phyloP scores from a whole-genome alignment of 352 stramenopile species.

The Phytophthora pini region DNA sequence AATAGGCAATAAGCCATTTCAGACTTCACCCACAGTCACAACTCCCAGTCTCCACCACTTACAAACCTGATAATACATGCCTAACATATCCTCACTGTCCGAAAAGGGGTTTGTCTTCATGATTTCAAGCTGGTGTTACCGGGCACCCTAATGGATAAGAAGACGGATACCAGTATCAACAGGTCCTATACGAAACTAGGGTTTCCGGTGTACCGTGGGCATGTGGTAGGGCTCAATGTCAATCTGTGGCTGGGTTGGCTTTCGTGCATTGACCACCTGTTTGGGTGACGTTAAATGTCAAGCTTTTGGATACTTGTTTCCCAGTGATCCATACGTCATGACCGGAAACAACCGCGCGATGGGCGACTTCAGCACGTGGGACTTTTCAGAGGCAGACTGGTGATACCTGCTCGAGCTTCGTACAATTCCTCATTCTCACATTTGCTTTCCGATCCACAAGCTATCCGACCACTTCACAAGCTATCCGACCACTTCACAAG shows the following conservation, averaged over 20 bases:
- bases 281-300: constrained; percentile 1
- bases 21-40: too few relatives aligned
- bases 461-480: background rate
- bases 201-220: background rate
- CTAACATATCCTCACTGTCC: background rate
- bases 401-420: background rate
- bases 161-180: background rate
- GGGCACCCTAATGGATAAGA: background rate
- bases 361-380: background rate
- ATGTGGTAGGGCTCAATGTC: background rate
- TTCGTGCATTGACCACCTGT: background rate
- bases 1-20: too few relatives aligned
- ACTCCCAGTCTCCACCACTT: too few relatives aligned
- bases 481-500: background rate
- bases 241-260: background rate
- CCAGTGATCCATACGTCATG: constrained; percentile 1
- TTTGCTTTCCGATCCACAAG: constrained; percentile 5
- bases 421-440: constrained; percentile 8
- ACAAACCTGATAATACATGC: background rate
- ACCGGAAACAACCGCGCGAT: constrained; percentile 2
- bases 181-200: background rate
- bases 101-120: constrained; percentile 2
- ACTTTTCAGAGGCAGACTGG: background rate
- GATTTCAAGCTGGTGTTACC: background rate
- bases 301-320: constrained; percentile 1